Base-by-base conservation (phyloP, 2,329 filamentous ascomycete species). In the Fusarium sp. region DNA sequence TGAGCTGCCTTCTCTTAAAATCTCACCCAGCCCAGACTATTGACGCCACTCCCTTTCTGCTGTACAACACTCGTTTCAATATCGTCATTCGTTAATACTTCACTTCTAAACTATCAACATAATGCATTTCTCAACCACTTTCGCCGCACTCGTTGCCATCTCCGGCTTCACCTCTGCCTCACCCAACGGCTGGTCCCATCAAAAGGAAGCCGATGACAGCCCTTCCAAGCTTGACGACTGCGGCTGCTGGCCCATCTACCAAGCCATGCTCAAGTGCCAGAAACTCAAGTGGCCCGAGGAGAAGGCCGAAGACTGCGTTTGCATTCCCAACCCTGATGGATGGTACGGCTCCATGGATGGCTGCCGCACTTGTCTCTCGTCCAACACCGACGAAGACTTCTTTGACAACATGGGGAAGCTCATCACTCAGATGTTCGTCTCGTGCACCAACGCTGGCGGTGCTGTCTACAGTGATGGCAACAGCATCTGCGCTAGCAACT, bases 271-370 rank as follows among this genome's bases (percentile, higher is more conserved):
- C 10, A 41, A 41, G 24, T 72, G 70, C 34, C 70, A 72, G 18
- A 70, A 70, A n/a, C 58, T 72, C 1, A 72, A 70, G 3, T 61
- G 57, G 5, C 56, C 62, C 6, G 53, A 67, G 6, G 66, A 52
- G 6, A 34, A 65, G 22, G 67, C 70, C 0, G 49, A 47, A 2
- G 66, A 68, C 13, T 72, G 69, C 6, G 69, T 70, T 8, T 72
- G 70, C 20, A 72, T 72, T 7, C 22, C 34, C 1, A 72, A 72
- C 41, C 70, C 70, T 0, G 69, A 72, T 18, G 70, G 70, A 2
- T 72, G 70, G 70, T 72, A 72, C n/a, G 24, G 44, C 4, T 72
- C 62, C 9, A 68, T 72, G 70, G 70, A 72, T n/a, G 63, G 63
- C 12, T 72, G 69, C 54, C 66, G 69, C 18, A 72, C 25, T 29